These are phyloP conservation scores for Aphanomyces cochlioides DNA, from an alignment of 352 stramenopile genomes.

Conservation along the genomic window DNA sequence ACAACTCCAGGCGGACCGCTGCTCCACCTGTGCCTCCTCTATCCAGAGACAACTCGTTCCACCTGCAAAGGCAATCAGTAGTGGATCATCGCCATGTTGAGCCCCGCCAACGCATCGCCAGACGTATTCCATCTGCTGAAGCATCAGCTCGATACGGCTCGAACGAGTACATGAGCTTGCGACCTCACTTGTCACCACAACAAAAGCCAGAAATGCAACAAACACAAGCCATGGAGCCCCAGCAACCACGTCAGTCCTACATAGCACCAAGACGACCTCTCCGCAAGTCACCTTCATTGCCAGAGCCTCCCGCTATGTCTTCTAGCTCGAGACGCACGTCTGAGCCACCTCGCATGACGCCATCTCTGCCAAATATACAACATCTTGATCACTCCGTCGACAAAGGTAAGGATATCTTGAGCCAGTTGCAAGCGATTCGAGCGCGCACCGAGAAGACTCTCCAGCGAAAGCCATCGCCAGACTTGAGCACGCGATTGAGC, in stretches of 20 bases:
- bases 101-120: too few species aligned
- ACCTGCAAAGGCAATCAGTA: too few species aligned
- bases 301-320: too few species aligned
- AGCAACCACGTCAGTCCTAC: not conserved
- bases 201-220: not conserved
- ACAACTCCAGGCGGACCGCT: too few species aligned
- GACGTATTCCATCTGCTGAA: constrained; percentile 4
- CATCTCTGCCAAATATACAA: too few species aligned
- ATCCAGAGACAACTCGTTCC: too few species aligned
- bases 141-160: not conserved
- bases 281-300: too few species aligned
- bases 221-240: not conserved
- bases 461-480: not conserved
- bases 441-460: constrained; percentile 3
- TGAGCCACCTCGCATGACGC: too few species aligned
- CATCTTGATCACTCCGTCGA: not conserved
- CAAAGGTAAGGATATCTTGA: not conserved
- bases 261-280: not conserved
- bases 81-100: too few species aligned
- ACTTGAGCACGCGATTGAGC: constrained; percentile 1
- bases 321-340: too few species aligned
- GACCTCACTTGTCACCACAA: not conserved
- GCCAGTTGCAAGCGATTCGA: constrained; percentile 22
- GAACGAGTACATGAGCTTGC: constrained; percentile 15
- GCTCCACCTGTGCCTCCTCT: too few species aligned